A percentile compares a stretch with the other conserved stretches of the same genome.
Evolutionary conservation across 495 filamentous ascomycete species (phyloP).

Genomic region (Zalerion maritima): DNA sequence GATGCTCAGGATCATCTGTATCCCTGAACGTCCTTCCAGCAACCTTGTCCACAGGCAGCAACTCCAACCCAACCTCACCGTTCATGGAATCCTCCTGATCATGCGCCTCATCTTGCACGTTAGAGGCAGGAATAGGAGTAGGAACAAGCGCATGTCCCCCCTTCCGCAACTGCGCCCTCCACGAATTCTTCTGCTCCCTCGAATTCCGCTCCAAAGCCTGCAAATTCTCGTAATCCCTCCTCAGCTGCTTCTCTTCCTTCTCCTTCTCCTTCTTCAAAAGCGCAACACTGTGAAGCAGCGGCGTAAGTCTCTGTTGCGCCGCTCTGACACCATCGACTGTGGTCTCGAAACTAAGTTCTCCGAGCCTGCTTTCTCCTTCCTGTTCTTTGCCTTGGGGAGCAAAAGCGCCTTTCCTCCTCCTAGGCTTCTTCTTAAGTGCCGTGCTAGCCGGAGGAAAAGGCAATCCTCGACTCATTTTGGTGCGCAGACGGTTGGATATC

Average conservation of each 20-base stretch:
- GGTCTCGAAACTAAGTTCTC: conserved; percentile 31
- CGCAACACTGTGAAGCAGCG: conserved; percentile 28
- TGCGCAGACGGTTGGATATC: conserved; percentile 19
- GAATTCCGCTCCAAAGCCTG: conserved; percentile 23
- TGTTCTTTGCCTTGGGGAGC: conserved; percentile 1
- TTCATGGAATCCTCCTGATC: conserved; percentile 4
- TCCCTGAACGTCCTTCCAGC: conserved; percentile 16
- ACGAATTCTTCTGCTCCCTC: conserved; percentile 19
- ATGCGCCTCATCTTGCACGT: conserved; percentile 2
- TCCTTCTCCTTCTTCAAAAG: conserved; percentile 26
- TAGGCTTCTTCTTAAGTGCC: conserved; percentile 3
- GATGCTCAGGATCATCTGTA: conserved; percentile 18
- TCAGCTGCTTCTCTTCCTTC: conserved; percentile 20
- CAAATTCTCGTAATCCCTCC: conserved; percentile 24
- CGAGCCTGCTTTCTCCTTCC: conserved; percentile 11
- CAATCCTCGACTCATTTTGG: conserved; percentile 22
- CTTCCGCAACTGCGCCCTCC: conserved; percentile 20
- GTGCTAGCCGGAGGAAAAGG: conserved; percentile 27
- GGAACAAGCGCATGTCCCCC: conserved; percentile 26
- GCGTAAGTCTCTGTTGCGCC: conserved; percentile 25
- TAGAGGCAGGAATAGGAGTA: conserved; percentile 1
- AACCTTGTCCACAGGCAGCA: conserved; percentile 4
- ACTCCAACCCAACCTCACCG: conserved; percentile 10
- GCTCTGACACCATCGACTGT: conserved; percentile 20
- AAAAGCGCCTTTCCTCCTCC: not conserved